Evolutionary conservation across 352 stramenopile species (phyloP).

Genomic region (Aphanomyces cochlioides): DNA sequence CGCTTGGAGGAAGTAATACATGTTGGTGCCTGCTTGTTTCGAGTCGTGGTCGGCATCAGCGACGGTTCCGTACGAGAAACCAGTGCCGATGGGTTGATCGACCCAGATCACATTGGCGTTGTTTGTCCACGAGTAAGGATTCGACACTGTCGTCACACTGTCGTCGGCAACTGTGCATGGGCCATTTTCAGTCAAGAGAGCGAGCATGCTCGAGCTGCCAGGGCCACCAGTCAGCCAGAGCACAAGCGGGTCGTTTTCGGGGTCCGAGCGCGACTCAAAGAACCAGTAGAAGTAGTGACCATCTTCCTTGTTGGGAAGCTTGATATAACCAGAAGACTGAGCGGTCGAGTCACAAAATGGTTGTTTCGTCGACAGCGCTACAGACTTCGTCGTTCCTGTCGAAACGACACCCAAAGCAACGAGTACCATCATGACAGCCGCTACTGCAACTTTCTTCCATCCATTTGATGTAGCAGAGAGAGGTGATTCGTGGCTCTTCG

Average conservation of each 20-base stretch:
- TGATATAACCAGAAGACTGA: conserved; percentile 32
- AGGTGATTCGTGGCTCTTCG: too few relatives aligned
- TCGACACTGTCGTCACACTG: conserved; percentile 23
- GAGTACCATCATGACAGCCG: too few relatives aligned
- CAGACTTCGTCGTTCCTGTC: neutral
- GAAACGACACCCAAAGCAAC: too few relatives aligned
- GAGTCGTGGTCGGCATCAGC: conserved; percentile 45
- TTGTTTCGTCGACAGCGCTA: neutral
- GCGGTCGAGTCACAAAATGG: conserved; percentile 25
- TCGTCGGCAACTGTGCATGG: conserved; percentile 32
- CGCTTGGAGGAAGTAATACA: conserved; percentile 43
- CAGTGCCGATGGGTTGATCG: conserved; percentile 26
- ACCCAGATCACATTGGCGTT: conserved; percentile 31
- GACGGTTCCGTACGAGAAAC: conserved; percentile 31
- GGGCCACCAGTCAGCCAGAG: conserved; percentile 36
- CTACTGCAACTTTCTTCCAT: too few relatives aligned
- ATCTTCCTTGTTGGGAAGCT: conserved; percentile 29
- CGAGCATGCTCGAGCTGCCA: conserved; percentile 32
- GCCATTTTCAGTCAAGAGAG: conserved; percentile 34
- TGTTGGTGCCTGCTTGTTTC: conserved; percentile 41
- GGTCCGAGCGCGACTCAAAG: conserved; percentile 23
- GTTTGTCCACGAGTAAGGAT: conserved; percentile 31
- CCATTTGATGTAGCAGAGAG: too few relatives aligned
- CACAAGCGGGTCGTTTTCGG: conserved; percentile 32
- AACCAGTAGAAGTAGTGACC: conserved; percentile 32